These are phyloP conservation scores for Cordyceps javanica DNA, from an alignment of 2,329 filamentous ascomycete genomes.

Conservation along the genomic window DNA sequence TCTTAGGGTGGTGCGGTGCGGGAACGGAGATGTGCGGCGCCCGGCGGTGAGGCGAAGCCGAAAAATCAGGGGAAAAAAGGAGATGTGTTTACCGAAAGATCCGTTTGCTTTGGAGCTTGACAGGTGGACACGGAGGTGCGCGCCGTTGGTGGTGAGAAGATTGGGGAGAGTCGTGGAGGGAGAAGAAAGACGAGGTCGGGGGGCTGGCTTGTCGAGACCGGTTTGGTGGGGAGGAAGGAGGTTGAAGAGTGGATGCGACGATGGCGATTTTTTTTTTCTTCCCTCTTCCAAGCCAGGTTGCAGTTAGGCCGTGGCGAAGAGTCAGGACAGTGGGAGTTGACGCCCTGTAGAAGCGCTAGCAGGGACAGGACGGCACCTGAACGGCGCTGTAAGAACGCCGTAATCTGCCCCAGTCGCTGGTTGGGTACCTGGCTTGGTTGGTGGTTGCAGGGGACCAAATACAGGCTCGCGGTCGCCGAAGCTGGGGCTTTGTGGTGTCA, in stretches of 20 bases:
- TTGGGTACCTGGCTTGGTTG: not conserved
- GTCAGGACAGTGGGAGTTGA: not conserved
- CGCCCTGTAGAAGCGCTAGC: not conserved
- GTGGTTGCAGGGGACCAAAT: not conserved
- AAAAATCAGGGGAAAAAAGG: not conserved
- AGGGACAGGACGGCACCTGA: too few species aligned
- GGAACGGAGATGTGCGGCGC: not conserved
- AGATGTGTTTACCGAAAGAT: slow-evolving; percentile 1
- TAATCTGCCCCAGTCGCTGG: not conserved
- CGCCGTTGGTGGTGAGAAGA: slow-evolving; percentile 3
- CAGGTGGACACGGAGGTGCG: not conserved
- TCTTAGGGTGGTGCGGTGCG: not conserved
- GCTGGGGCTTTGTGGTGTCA: too few species aligned
- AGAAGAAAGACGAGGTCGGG: slow-evolving; percentile 1
- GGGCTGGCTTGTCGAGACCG: not conserved
- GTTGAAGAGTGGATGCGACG: slow-evolving; percentile 12
- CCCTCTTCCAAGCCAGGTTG: not conserved
- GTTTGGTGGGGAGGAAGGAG: slow-evolving; percentile 12
- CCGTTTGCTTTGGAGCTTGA: slow-evolving; percentile 1
- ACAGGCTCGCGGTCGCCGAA: too few species aligned
- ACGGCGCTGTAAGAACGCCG: not conserved
- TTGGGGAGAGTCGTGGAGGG: not conserved
- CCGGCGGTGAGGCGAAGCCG: not conserved
- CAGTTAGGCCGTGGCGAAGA: not conserved
- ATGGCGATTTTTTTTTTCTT: slow-evolving; percentile 4